Percentiles rank a stretch among this genome's conserved stretches.
Evolutionary conservation across 75 land plant species (phyloP).

Genomic region (Pseudotsuga menziesii): DNA sequence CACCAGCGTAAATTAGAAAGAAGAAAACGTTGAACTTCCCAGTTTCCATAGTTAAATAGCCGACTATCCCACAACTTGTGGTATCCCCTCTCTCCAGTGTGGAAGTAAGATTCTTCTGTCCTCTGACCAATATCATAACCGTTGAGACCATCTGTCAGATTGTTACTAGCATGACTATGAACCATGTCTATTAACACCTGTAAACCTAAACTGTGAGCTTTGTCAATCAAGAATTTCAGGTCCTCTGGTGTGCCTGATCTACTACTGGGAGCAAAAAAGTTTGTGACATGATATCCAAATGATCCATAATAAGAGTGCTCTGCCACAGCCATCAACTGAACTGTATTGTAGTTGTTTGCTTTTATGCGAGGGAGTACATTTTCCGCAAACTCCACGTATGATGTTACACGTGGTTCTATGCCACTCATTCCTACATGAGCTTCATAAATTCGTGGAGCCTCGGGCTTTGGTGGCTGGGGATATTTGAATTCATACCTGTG

Average conservation of each 20-base stretch:
- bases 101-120: conserved; percentile 84
- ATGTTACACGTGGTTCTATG: conserved; percentile 66
- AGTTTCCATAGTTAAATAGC: conserved; percentile 89
- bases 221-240: conserved; percentile 90
- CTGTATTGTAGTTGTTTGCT: conserved; percentile 88
- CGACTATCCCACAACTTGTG: conserved; percentile 97
- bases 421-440: conserved; percentile 99
- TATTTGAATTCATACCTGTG: conserved; percentile 81
- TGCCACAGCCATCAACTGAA: conserved; percentile 98
- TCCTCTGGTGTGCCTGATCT: conserved; percentile 97
- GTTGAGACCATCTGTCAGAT: conserved; percentile 90
- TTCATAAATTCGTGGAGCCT: conserved; percentile 89
- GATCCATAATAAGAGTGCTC: conserved; percentile 98
- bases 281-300: conserved; percentile 99
- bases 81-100: conserved; percentile 83
- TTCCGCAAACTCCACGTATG: conserved; percentile 95
- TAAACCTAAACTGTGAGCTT: conserved; percentile 85
- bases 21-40: conserved; percentile 97
- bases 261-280: conserved; percentile 92
- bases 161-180: conserved; percentile 98
- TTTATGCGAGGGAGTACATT: conserved; percentile 81
- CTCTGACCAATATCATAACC: conserved; percentile 95
- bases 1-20: conserved; percentile 95
- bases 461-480: conserved; percentile 72
- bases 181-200: conserved; percentile 90